Evolutionary conservation across 2,329 filamentous ascomycete genomes (phyloP), one percentile per base, ranked within the genome.

Genomic region (Aspergillus cejpii): DNA sequence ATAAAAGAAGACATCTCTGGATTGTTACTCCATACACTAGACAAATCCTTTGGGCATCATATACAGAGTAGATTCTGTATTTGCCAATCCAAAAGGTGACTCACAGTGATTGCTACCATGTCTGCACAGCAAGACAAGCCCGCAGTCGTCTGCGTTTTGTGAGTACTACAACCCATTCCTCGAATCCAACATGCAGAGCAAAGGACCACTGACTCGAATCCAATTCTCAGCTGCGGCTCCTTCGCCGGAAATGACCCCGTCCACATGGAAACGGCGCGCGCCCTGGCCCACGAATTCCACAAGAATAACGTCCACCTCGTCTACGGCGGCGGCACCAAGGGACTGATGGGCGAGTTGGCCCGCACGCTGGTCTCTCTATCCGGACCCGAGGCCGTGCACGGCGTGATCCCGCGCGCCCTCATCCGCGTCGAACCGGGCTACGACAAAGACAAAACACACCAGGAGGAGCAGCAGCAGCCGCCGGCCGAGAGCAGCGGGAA

Each of bases 281-380:
- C 79, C 23, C 81, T 97, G 11, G 91, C 84, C 43, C 73, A 73
- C 26, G 74, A 77, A 53, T 84, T 97, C 71, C 84, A 89, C 63
- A 75, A 78, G 40, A 78, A 85, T 61, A 82, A 87, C 64, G 88
- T 94, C 59, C 77, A 79, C 7, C 80, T 98, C 34, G 89, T 97
- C 53, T 98, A 97, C 68, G 92, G 92, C 56, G 92, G 92, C 56
- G 92, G 92, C 60, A 97, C 91, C 2, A 81, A 88, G 28, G 92
- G 92, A 7, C 78, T 98, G 37, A 98, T 98, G 92, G 92, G 92
- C 62, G 89, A 96, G 64, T 70, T 97, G 8, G 88, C 92, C 37
- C 84, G 84, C 58, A 90, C 87, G 0, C 81, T 98, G 21, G 88
- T 94, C 55, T 76, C 84, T 0, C 80, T 96, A 51, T 82, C 83